Conservation (phyloP, 768 basidiomycete genomes). For the Panaeolus cyanescens region DNA sequence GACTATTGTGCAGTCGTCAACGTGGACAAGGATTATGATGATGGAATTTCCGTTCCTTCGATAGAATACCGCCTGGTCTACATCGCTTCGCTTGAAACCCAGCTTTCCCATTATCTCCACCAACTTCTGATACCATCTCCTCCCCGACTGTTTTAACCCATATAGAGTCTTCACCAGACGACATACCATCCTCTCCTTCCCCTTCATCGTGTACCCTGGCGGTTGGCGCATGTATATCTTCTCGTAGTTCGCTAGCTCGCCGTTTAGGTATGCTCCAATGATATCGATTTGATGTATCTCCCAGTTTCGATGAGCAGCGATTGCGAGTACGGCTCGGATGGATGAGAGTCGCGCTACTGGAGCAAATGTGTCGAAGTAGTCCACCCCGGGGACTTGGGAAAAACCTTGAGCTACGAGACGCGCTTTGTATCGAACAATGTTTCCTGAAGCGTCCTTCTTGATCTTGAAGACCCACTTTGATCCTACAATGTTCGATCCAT, state of each 20-base stretch:
- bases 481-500: slow-evolving; percentile 19
- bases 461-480: slow-evolving; percentile 34
- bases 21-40: slow-evolving; percentile 25
- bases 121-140: slow-evolving; percentile 15
- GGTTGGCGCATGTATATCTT: slow-evolving; percentile 46
- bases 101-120: slow-evolving; percentile 15
- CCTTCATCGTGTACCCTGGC: slow-evolving; percentile 24
- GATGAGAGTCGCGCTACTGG: too few species aligned
- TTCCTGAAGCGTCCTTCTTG: slow-evolving; percentile 34
- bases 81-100: slow-evolving; percentile 13
- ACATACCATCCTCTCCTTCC: slow-evolving; percentile 23
- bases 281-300: slow-evolving; percentile 42
- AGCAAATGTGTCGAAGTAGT: too few species aligned
- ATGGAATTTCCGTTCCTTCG: neutral
- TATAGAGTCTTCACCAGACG: slow-evolving; percentile 24
- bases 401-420: too few species aligned
- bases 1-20: slow-evolving; percentile 32
- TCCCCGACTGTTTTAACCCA: slow-evolving; percentile 14
- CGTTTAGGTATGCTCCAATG: slow-evolving; percentile 40
- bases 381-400: too few species aligned
- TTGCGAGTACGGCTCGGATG: slow-evolving; percentile 28
- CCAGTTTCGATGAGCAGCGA: slow-evolving; percentile 30
- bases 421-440: too few species aligned
- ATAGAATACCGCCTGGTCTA: slow-evolving; percentile 18
- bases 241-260: slow-evolving; percentile 32